Evolutionary conservation across 73 alveolate genomes (phyloP), one percentile per base, ranked within the genome.

Genomic region (Symbiodinium natans): DNA sequence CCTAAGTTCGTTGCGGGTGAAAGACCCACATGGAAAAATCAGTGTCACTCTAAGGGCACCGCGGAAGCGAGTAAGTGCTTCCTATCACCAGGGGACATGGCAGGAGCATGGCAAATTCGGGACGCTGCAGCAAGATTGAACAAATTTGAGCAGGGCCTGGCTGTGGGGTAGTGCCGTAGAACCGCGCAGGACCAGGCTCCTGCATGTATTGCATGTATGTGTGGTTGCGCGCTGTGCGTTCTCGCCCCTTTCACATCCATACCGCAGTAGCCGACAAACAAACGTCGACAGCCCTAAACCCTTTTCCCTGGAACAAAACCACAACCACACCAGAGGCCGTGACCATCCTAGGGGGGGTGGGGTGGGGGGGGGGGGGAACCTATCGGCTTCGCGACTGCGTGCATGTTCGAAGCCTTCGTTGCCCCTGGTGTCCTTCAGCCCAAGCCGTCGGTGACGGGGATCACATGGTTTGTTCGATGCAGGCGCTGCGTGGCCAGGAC

Each of bases 151-250:
- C n/a, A n/a, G n/a, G 38, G 80, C 80, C 80, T 63, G 80, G 80
- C 80, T 63, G 80, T 4, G 80, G 80, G 33, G 80, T 63, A 63
- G 80, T 63, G 36, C 80, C 80, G 33, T 63, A 63, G 80, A 63
- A 63, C 9, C 80, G 80, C 19, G 80, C 80, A 23, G 80, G 36
- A 23, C 38, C 80, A 36, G 80, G 19, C 4, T 63, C 80, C 80
- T 52, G 15, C 71, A 52, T 21, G 31, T 13, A 10, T 27, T 52
- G 68, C 25, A 52, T 23, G 71, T 21, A 29, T 21, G 71, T n/a
- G n/a, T n/a, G n/a, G n/a, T n/a, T n/a, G n/a, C n/a, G n/a, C n/a
- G n/a, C n/a, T n/a, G n/a, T n/a, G 71, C 71, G n/a, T 21, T 46
- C 9, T 21, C 17, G 17, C 0, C 2, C 71, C 23, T 52, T 10